Base-by-base conservation (phyloP, 352 stramenopile genomes). In the Aphanomyces cochlioides region DNA sequence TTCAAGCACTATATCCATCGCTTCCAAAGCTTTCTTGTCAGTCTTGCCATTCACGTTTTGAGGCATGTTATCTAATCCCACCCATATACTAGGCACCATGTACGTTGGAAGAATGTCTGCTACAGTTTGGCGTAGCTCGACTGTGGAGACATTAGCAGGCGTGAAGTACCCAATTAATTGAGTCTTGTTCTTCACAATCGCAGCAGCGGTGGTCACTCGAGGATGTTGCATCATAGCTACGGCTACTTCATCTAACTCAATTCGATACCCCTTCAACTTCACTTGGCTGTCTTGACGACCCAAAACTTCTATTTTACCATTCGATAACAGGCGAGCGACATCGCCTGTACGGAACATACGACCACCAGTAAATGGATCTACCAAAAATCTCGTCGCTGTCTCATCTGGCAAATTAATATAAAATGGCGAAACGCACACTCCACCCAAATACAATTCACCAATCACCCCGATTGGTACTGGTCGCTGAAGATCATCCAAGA, bases 341-440 rank as follows among this genome's bases (percentile, higher is more conserved):
- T 98, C 93, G 37, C 95, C 93, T 0, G 93, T 98, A 40, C 88
- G 84, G 75, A 98, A 98, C 38, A 98, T 89, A n/a, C 81, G 85
- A 72, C 96, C 77, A 45, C 80, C 82, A 4, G 78, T 3, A 57
- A 85, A 85, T 7, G 77, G 75, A 77, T 94, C 79, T 34, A 81
- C 74, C 6, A 96, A 78, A 71, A 58, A 58, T 13, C 54, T 28
- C 0, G 39, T 10, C 12, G 54, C 7, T 7, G 54, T 41, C 43
- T 61, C 6, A 3, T 61, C 54, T 8, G 54, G 15, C 1, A 39
- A n/a, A 61, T 61, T 61, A 1, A 61, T 61, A 37, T 61, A 61
- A 7, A 3, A 28, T 2, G n/a, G n/a, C 54, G 54, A 61, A n/a
- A 61, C 54, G 3, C 54, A 39, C 5, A 61, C 43, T 17, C 54